These are phyloP conservation scores for Chaetomiaceae sp. DNA, from an alignment of 2,329 filamentous ascomycete species.

Conservation along the genomic window DNA sequence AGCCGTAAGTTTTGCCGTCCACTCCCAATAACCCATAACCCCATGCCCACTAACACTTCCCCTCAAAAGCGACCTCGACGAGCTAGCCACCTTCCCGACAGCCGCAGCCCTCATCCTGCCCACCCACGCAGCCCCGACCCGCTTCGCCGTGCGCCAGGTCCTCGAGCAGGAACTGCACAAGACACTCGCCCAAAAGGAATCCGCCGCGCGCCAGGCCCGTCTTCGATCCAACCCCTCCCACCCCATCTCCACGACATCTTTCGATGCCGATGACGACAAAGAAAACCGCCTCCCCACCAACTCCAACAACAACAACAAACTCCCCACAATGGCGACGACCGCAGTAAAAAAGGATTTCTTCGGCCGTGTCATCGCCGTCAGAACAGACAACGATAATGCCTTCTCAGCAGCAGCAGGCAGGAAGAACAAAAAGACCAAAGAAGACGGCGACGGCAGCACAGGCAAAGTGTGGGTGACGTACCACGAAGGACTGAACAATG, in stretches of 20 bases:
- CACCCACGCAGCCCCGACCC: conserved; percentile 65
- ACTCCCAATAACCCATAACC: neutral
- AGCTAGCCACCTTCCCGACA: conserved; percentile 69
- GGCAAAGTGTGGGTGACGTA: conserved; percentile 76
- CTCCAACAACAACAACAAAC: neutral
- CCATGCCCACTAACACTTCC: conserved; percentile 1
- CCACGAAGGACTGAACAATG: conserved; percentile 88
- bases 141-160: conserved; percentile 92
- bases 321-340: conserved; percentile 22
- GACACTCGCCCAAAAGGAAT: conserved; percentile 62
- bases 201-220: conserved; percentile 60
- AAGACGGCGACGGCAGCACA: conserved; percentile 32
- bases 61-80: conserved; percentile 62
- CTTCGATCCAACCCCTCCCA: conserved; percentile 36
- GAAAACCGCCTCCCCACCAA: conserved; percentile 30
- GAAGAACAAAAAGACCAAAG: conserved; percentile 36
- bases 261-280: conserved; percentile 34
- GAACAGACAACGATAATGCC: too few relatives aligned
- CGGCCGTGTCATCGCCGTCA: conserved; percentile 59
- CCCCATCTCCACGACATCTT: conserved; percentile 10
- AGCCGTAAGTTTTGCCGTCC: conserved; percentile 53
- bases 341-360: conserved; percentile 64
- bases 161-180: conserved; percentile 85
- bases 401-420: conserved; percentile 25
- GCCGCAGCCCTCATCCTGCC: conserved; percentile 48